phyloP scores from a whole-genome alignment of 1,284 basidiomycete species.

The Somion occarium region DNA sequence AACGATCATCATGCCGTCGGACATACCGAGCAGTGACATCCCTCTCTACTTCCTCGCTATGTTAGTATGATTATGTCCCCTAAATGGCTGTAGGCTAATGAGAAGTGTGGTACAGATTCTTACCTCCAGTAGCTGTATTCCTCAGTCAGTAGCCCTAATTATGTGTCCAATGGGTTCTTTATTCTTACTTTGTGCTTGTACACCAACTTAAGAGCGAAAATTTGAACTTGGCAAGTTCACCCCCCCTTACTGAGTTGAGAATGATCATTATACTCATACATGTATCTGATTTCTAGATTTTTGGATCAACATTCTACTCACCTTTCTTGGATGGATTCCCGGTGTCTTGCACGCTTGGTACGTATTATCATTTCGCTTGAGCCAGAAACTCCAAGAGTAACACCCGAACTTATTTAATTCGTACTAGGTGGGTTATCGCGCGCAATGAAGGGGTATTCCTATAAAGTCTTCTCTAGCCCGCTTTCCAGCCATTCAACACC shows the following conservation, averaged over 20 bases:
- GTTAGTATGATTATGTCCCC: constrained; percentile 28
- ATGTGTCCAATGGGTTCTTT: neutral
- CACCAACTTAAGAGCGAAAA: constrained; percentile 32
- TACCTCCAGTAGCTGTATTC: constrained; percentile 50
- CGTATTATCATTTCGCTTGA: neutral
- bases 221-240: no score
- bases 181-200: neutral
- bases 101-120: constrained; percentile 35
- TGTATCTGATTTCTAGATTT: constrained; percentile 33
- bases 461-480: no score
- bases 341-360: constrained; percentile 56
- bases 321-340: constrained; percentile 54
- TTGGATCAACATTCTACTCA: constrained; percentile 50
- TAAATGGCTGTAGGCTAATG: no score
- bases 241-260: no score
- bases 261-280: neutral
- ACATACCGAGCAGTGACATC: constrained; percentile 29
- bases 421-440: constrained; percentile 39
- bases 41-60: constrained; percentile 46
- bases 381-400: neutral
- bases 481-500: no score
- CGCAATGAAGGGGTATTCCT: constrained; percentile 27
- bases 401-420: neutral
- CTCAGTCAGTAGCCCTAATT: constrained; percentile 34
- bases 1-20: no score